phyloP scores from a whole-genome alignment of 2,329 filamentous ascomycete genomes.

The Penicillium olsonii region DNA sequence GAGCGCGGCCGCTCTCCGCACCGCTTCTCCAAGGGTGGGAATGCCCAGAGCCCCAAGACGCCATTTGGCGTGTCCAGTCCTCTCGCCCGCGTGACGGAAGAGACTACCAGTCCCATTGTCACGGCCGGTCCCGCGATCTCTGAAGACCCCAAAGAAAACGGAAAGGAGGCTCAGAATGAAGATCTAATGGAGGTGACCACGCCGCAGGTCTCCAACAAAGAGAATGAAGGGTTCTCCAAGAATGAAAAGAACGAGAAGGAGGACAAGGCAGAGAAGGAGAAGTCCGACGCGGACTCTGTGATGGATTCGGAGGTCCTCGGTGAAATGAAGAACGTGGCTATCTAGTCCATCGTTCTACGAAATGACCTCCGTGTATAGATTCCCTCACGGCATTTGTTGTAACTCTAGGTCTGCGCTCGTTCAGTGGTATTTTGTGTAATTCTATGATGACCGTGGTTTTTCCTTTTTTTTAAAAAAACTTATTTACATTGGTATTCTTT shows the following conservation, averaged over 20 bases:
- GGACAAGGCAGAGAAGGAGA: constrained; percentile 29
- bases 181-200: constrained; percentile 45
- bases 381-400: constrained; percentile 31
- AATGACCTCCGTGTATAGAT: constrained; percentile 36
- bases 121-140: constrained; percentile 37
- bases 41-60: constrained; percentile 47
- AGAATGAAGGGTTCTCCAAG: constrained; percentile 32
- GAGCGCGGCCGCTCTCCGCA: constrained; percentile 53
- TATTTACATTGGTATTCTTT: constrained; percentile 13
- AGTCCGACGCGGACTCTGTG: constrained; percentile 25
- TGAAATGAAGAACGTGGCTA: constrained; percentile 52
- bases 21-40: constrained; percentile 46
- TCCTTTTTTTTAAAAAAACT: constrained; percentile 14
- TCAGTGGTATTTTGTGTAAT: constrained; percentile 34
- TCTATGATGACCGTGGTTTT: constrained; percentile 35
- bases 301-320: constrained; percentile 44
- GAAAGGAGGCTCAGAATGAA: constrained; percentile 34
- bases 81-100: constrained; percentile 50
- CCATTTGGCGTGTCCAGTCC: constrained; percentile 47
- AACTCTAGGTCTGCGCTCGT: constrained; percentile 25
- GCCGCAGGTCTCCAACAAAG: constrained; percentile 37
- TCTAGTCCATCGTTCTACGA: constrained; percentile 30
- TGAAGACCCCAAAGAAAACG: constrained; percentile 32
- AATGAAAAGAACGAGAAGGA: constrained; percentile 26
- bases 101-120: constrained; percentile 40